Conservation (phyloP, 192 early-diverging fungal genomes). For the Gamsiella multidivaricata region DNA sequence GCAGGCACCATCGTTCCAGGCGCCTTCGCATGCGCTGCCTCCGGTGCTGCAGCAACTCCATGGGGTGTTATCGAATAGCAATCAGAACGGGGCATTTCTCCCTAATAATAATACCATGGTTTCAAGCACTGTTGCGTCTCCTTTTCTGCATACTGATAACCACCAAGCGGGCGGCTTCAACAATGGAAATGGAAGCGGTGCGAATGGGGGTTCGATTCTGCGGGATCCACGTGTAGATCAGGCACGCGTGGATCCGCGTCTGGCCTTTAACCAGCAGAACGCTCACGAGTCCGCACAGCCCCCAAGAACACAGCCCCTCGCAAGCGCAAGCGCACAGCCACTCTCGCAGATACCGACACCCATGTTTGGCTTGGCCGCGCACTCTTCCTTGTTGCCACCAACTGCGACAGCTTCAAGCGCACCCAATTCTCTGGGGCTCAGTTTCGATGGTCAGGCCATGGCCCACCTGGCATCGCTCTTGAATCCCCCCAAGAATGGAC, state of each 20-base stretch:
- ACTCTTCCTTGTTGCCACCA: too few species aligned
- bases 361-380: too few species aligned
- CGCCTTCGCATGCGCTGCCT: constrained; percentile 5
- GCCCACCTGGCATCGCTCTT: constrained; percentile 24
- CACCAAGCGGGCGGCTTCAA: constrained; percentile 3
- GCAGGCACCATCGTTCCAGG: constrained; percentile 3
- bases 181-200: not conserved
- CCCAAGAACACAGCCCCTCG: constrained; percentile 12
- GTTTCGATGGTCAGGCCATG: constrained; percentile 18
- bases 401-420: not conserved
- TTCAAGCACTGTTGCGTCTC: constrained; percentile 21
- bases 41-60: constrained; percentile 47
- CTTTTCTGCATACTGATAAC: constrained; percentile 22
- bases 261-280: constrained; percentile 4
- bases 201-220: not conserved
- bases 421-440: not conserved
- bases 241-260: constrained; percentile 21
- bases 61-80: constrained; percentile 49
- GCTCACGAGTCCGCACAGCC: constrained; percentile 18
- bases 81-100: constrained; percentile 29
- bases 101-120: constrained; percentile 52
- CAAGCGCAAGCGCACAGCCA: not conserved
- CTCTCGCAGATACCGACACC: constrained; percentile 1
- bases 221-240: constrained; percentile 15
- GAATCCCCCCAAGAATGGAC: constrained; percentile 10